Evolutionary conservation across 1,139 yeast genomes (phyloP).

Genomic region (Geotrichum histeridarum): DNA sequence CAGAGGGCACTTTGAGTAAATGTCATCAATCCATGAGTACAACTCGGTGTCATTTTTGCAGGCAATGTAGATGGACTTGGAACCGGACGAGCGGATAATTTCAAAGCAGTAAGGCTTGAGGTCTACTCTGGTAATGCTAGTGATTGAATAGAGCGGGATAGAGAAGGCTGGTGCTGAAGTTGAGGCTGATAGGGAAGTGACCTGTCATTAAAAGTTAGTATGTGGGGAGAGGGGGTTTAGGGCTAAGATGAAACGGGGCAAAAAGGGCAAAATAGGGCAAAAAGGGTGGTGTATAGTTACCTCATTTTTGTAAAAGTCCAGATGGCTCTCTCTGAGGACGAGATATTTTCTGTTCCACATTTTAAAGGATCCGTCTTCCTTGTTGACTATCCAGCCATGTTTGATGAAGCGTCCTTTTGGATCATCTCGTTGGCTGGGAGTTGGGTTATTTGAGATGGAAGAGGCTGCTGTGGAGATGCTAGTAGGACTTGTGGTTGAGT

Average conservation of each 20-base stretch:
- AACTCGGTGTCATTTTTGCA: conserved; percentile 76
- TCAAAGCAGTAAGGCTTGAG: conserved; percentile 72
- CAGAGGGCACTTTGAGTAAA: conserved; percentile 79
- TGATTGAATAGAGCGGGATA: conserved; percentile 53
- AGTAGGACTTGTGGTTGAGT: conserved; percentile 9
- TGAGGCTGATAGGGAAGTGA: conserved; percentile 12
- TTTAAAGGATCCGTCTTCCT: conserved; percentile 74
- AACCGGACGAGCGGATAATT: conserved; percentile 50
- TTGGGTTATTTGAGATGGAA: conserved; percentile 12
- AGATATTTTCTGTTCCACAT: conserved; percentile 88
- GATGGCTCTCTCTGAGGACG: conserved; percentile 66
- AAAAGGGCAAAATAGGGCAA: neutral
- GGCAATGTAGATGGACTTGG: conserved; percentile 64
- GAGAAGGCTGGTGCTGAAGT: conserved; percentile 40
- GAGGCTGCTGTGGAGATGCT: conserved; percentile 15
- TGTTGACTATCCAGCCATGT: conserved; percentile 84
- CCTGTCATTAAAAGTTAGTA: conserved; percentile 5
- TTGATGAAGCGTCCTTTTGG: conserved; percentile 25
- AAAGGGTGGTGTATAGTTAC: conserved; percentile 25
- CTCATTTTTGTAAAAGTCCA: conserved; percentile 63
- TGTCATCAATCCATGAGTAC: conserved; percentile 87
- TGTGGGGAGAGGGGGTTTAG: neutral
- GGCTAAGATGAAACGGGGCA: conserved; percentile 3
- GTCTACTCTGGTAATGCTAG: conserved; percentile 58
- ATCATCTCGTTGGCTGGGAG: conserved; percentile 14